Base-by-base conservation (phyloP, 805 yeast genomes). In the Cyberlindnera xylosilytica region DNA sequence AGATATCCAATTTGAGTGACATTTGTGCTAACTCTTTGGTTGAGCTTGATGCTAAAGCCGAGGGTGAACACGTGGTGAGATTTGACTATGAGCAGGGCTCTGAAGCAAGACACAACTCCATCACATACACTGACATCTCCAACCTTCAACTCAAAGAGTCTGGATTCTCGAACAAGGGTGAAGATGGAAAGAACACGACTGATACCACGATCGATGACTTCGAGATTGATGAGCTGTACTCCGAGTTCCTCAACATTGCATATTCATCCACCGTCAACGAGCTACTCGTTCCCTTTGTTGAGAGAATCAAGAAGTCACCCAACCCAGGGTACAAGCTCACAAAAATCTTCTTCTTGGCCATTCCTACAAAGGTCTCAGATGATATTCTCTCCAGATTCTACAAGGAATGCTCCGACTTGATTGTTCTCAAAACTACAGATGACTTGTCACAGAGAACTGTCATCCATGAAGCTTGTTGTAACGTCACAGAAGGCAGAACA, bases 1-100 rank as follows among this genome's bases (percentile, higher is more conserved):
- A 87, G 54, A 84, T 91, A 39, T 83, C 93, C 34, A 81, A 80
- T 51, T 71, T 93, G 53, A 84, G 89, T 58, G 99, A 93, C 61
- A 65, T 80, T 38, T 73, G 81, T 19, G 81, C 83, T 1, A 78
- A 70, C 47, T 73, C 79, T 11, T 62, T 87, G 33, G 71, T 87
- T 62, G 95, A 88, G 53, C 66, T 87, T 26, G 95, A 88, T 61
- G 83, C 84, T 1, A 70, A 74, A 52, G 74, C 77, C n/a, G 81
- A 70, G 32, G 79, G 78, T 20, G 78, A 72, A 44, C 57, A 60
- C 19, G 58, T 61, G 32, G 47, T 57, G 8, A 54, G 57, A 34
- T 58, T 49, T 36, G 61, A 58, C 36, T 46, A 54, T 31, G 59
- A 57, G 20, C 31, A 38, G n/a, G 44, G 37, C 1, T 6, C 30